phyloP scores from a whole-genome alignment of 1,284 basidiomycete genomes.

The Cryptococcus hybrid region DNA sequence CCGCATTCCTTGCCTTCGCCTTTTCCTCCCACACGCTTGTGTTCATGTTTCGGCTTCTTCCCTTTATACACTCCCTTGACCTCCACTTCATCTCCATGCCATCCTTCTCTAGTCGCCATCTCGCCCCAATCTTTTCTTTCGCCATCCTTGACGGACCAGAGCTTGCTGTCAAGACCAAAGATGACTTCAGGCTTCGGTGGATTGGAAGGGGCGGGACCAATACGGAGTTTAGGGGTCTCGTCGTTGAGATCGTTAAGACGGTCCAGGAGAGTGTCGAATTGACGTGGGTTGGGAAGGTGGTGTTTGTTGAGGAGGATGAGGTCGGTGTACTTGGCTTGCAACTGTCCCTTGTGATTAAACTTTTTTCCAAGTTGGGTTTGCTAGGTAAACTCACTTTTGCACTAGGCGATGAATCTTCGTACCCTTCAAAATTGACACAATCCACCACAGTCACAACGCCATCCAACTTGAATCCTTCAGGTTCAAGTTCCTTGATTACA shows the following conservation, averaged over 20 bases:
- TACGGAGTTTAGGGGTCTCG: constrained; percentile 72
- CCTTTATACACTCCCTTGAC: constrained; percentile 64
- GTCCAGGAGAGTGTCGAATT: constrained; percentile 76
- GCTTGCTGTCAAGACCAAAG: constrained; percentile 77
- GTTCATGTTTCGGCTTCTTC: constrained; percentile 21
- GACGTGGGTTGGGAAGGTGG: constrained; percentile 70
- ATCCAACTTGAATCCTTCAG: constrained; percentile 73
- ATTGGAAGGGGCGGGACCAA: constrained; percentile 50
- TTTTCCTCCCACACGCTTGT: constrained; percentile 3
- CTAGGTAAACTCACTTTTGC: constrained; percentile 55
- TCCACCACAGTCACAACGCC: constrained; percentile 86
- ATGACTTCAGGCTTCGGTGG: constrained; percentile 63
- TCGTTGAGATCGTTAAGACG: constrained; percentile 87
- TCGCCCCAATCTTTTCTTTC: constrained; percentile 37
- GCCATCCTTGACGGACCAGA: constrained; percentile 56
- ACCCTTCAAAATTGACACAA: constrained; percentile 79
- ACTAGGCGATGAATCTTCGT: constrained; percentile 83
- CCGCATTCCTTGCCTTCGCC: constrained; percentile 2
- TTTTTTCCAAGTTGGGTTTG: background rate
- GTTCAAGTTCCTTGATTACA: constrained; percentile 85
- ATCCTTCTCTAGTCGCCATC: constrained; percentile 17
- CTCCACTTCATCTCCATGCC: constrained; percentile 78
- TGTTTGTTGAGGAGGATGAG: constrained; percentile 87
- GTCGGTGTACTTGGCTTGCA: constrained; percentile 92
- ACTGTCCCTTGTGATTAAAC: constrained; percentile 40